Evolutionary conservation across 1,284 basidiomycete species (phyloP).

Genomic region (Cryptococcus maquisensis): DNA sequence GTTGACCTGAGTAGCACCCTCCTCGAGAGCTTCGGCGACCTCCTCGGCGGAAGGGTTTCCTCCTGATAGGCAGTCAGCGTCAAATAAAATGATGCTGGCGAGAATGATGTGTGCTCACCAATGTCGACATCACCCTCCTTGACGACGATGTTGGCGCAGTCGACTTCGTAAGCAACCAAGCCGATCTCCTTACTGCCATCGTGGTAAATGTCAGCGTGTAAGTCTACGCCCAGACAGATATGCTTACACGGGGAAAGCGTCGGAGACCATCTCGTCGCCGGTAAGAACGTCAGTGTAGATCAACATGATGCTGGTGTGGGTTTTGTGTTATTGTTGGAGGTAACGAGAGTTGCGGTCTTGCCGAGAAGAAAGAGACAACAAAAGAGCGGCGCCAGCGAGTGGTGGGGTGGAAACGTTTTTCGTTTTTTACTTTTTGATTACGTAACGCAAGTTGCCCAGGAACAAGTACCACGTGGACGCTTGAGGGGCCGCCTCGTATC

Average conservation of each 20-base stretch:
- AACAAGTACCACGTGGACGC: too few species aligned
- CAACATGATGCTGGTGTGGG: slow-evolving; percentile 32
- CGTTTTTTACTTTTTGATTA: not conserved
- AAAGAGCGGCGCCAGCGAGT: not conserved
- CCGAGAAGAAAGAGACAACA: not conserved
- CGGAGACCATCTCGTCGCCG: slow-evolving; percentile 91
- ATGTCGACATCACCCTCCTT: slow-evolving; percentile 88
- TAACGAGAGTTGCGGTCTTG: too few species aligned
- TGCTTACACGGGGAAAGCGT: slow-evolving; percentile 80
- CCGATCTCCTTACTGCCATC: slow-evolving; percentile 70
- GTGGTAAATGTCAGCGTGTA: not conserved
- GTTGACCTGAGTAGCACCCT: slow-evolving; percentile 73
- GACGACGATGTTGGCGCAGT: slow-evolving; percentile 70
- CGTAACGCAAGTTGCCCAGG: not conserved
- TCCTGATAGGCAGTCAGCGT: slow-evolving; percentile 52
- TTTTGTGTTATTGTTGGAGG: slow-evolving; percentile 3
- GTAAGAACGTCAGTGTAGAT: slow-evolving; percentile 57
- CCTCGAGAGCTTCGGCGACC: slow-evolving; percentile 73
- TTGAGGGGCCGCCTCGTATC: too few species aligned
- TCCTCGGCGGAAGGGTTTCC: slow-evolving; percentile 92
- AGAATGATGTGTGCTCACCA: slow-evolving; percentile 53
- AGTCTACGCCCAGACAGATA: not conserved
- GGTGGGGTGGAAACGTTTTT: not conserved
- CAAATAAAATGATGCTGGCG: not conserved
- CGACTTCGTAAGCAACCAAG: slow-evolving; percentile 83